Percentiles rank a stretch among this genome's conserved stretches.
phyloP scores from a whole-genome alignment of 345 rosid genomes.

The Pseudoturritis turrita region DNA sequence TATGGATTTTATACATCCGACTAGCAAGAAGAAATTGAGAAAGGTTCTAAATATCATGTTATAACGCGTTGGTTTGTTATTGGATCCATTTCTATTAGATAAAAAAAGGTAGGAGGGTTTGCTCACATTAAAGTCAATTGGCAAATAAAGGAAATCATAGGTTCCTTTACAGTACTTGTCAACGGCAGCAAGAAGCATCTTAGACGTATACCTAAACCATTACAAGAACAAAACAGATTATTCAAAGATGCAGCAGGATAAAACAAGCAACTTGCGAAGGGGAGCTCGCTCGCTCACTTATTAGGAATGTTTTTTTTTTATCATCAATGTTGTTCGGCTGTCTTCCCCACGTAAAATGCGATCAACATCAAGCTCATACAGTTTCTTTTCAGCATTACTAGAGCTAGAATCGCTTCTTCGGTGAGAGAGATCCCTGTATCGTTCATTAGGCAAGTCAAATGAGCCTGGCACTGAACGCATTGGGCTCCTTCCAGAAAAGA shows the following conservation, averaged over 20 bases:
- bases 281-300: too few relatives aligned
- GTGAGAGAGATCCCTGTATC: slow-evolving; percentile 55
- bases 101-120: background rate
- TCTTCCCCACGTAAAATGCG: slow-evolving; percentile 76
- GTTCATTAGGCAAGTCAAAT: slow-evolving; percentile 71
- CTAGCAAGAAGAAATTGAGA: too few relatives aligned
- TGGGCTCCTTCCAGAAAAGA: slow-evolving; percentile 60
- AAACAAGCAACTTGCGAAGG: background rate
- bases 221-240: background rate
- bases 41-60: too few relatives aligned
- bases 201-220: slow-evolving; percentile 60
- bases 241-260: background rate
- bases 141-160: slow-evolving; percentile 73
- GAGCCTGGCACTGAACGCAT: slow-evolving; percentile 58
- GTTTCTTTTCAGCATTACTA: slow-evolving; percentile 71
- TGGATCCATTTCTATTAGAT: too few relatives aligned
- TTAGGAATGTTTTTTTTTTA: slow-evolving; percentile 95
- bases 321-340: slow-evolving; percentile 85
- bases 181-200: slow-evolving; percentile 79
- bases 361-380: slow-evolving; percentile 82
- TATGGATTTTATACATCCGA: background rate
- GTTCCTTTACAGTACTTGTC: slow-evolving; percentile 74
- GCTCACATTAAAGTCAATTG: slow-evolving; percentile 75
- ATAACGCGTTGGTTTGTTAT: too few relatives aligned
- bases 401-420: slow-evolving; percentile 67